These are phyloP conservation scores for Ploettnerulaceae sp. DNA, from an alignment of 2,329 filamentous ascomycete species.

Conservation along the genomic window DNA sequence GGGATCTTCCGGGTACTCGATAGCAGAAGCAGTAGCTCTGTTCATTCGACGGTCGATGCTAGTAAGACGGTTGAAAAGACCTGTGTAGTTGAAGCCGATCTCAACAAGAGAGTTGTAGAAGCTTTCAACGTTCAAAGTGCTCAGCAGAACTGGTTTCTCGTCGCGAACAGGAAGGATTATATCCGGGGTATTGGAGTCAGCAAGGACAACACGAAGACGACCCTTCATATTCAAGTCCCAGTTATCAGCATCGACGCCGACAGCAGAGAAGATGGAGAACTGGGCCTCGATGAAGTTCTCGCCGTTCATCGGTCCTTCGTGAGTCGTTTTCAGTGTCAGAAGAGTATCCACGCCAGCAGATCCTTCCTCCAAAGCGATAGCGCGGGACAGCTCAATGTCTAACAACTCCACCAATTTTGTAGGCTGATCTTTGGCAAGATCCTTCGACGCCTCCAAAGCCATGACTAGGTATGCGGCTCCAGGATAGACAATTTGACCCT, in stretches of 20 bases:
- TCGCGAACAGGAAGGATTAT: conserved; percentile 11
- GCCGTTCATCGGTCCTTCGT: conserved; percentile 9
- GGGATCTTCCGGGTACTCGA: conserved; percentile 13
- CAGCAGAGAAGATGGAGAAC: conserved; percentile 9
- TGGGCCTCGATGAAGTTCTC: conserved; percentile 11
- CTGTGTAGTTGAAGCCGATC: conserved; percentile 13
- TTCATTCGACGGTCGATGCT: conserved; percentile 12
- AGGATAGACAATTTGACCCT: conserved; percentile 37
- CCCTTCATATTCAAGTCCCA: conserved; percentile 16
- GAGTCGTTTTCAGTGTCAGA: conserved; percentile 15
- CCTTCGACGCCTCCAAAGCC: conserved; percentile 41
- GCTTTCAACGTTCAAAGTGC: conserved; percentile 9
- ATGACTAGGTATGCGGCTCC: conserved; percentile 46
- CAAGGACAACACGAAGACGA: conserved; percentile 10
- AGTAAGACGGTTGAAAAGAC: conserved; percentile 10
- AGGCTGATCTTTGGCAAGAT: conserved; percentile 5
- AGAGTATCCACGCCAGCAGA: conserved; percentile 19
- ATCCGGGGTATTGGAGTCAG: conserved; percentile 10
- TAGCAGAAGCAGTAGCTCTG: conserved; percentile 35
- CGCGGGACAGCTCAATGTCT: conserved; percentile 18
- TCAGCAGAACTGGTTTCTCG: conserved; percentile 6
- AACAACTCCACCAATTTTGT: conserved; percentile 29
- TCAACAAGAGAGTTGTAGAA: conserved; percentile 12
- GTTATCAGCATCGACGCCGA: conserved; percentile 9
- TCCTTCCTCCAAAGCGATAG: conserved; percentile 21